Base-by-base conservation (phyloP, 2,329 filamentous ascomycete genomes). In the Waltergamsia citrina region DNA sequence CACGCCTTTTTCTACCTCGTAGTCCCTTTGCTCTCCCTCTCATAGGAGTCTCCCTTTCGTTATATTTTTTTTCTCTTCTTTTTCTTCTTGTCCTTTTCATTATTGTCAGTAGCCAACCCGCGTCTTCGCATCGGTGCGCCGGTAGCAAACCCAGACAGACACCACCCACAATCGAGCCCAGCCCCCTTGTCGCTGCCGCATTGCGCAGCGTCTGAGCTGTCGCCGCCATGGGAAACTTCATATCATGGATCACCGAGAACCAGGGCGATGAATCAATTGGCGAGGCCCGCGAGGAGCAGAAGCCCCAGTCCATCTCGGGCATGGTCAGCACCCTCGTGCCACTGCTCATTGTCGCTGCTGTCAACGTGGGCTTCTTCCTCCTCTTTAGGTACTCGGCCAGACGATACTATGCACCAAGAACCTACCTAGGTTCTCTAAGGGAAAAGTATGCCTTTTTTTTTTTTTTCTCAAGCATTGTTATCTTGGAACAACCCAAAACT, bases 341-440 rank as follows among this genome's bases (percentile, higher is more conserved):
- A 8, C 61, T 75, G 5, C 45, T 70, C 29, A 40, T 67, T 28
- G 63, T 67, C 38, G 61, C 69, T 5, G 53, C 42, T 18, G 44
- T 71, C 22, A 74, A 69, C 43, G 36, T 75, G n/a, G 19, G 55
- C 40, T 52, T 73, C 36, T 78, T 77, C 48, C 43, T 74, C 33
- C 30, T 64, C 12, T 46, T 71, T 25, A 59, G 74, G 27, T 59
- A 59, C 32, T 66, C 59, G 19, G 60, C 63, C 26, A 53, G 59
- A 16, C 62, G 72, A 18, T 71, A 74, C 33, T 78, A 78, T 49
- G 60, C 69, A 6, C 71, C 74, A 5, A 60, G 74, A 41, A 63
- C 67, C 2, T 62, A 74, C 19, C 35, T 34, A 6, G 34, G 32
- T 19, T 18, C 26, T 8, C 22, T 32, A 12, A 32, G 24, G n/a